phyloP scores from a whole-genome alignment of 768 basidiomycete genomes.

The Lactifluus hygrophoroides region DNA sequence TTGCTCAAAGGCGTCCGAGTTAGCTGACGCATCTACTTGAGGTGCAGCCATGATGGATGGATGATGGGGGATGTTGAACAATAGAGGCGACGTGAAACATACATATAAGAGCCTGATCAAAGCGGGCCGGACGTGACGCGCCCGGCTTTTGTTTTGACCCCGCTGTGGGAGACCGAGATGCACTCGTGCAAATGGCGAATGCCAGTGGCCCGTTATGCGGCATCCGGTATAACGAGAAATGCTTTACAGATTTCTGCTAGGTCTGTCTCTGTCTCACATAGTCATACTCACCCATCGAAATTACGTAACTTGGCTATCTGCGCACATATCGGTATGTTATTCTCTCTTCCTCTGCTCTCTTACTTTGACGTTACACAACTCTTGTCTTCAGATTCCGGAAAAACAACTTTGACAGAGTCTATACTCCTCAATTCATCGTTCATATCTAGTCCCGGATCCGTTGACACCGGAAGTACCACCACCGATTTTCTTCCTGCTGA shows the following conservation, averaged over 20 bases:
- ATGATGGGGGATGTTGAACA: not conserved
- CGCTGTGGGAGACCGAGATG: not conserved
- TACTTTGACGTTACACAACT: conserved; percentile 2
- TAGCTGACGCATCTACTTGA: not conserved
- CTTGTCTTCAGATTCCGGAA: conserved; percentile 64
- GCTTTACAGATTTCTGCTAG: not conserved
- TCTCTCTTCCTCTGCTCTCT: conserved; percentile 3
- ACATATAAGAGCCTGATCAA: no score
- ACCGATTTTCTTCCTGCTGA: conserved; percentile 88
- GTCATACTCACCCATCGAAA: conserved; percentile 29
- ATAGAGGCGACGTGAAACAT: not conserved
- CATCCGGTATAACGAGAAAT: not conserved
- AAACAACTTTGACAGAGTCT: conserved; percentile 85
- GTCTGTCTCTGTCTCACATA: conserved; percentile 20
- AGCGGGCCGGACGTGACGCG: no score
- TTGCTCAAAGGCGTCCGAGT: conserved; percentile 32
- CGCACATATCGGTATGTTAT: conserved; percentile 70
- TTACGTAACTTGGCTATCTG: conserved; percentile 78
- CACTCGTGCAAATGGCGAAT: conserved; percentile 1
- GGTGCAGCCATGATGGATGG: not conserved
- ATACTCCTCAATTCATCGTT: conserved; percentile 71
- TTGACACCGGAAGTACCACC: conserved; percentile 84
- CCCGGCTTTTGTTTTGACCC: no score
- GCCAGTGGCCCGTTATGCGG: not conserved
- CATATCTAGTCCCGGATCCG: conserved; percentile 65